Evolutionary conservation across 495 filamentous ascomycete genomes (phyloP).

Genomic region (Clavariopsis aquatica): DNA sequence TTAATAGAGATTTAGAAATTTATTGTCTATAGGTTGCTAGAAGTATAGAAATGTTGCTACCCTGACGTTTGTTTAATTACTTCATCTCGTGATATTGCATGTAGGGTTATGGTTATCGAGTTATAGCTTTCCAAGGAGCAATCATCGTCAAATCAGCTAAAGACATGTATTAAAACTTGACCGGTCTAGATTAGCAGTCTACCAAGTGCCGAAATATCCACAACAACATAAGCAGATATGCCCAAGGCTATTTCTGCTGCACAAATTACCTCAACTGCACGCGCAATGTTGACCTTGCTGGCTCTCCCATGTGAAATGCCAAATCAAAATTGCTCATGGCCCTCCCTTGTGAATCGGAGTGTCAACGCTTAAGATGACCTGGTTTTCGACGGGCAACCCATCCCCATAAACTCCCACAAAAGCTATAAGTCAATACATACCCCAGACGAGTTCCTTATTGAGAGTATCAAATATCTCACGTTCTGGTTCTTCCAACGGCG

Average conservation of each 20-base stretch:
- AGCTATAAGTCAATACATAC: constrained; percentile 17
- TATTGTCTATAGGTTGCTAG: too few relatives aligned
- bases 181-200: constrained; percentile 21
- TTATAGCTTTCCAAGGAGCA: background rate
- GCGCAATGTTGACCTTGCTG: constrained; percentile 16
- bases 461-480: constrained; percentile 5
- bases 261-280: constrained; percentile 9
- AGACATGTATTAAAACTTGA: constrained; percentile 14
- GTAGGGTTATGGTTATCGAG: too few relatives aligned
- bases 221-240: constrained; percentile 1
- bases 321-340: constrained; percentile 18
- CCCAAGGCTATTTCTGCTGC: constrained; percentile 9
- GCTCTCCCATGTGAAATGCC: constrained; percentile 19
- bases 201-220: constrained; percentile 5
- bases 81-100: constrained; percentile 1
- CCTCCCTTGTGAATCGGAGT: constrained; percentile 26
- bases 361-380: constrained; percentile 24
- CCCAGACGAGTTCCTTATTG: constrained; percentile 24
- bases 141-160: constrained; percentile 11
- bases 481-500: constrained; percentile 32
- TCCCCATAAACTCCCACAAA: constrained; percentile 7
- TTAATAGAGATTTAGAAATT: too few relatives aligned
- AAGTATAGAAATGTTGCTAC: too few relatives aligned
- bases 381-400: constrained; percentile 3
- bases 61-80: background rate